These are phyloP conservation scores for Hypoxylon rickii DNA, from an alignment of 495 filamentous ascomycete species.

Conservation along the genomic window DNA sequence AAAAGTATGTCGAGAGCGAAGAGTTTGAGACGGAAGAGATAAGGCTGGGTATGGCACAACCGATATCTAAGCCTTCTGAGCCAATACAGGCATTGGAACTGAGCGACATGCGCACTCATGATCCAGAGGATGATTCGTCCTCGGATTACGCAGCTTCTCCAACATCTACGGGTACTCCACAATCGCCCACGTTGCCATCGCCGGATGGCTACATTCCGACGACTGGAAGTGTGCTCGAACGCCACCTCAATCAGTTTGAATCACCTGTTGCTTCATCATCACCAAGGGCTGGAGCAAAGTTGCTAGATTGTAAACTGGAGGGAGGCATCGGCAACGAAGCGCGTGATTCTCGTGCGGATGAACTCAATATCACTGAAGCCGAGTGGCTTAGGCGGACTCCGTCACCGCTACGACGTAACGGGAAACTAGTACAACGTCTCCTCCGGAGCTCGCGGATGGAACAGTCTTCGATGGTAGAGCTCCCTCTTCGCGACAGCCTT, in stretches of 20 bases:
- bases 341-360: constrained; percentile 7
- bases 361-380: constrained; percentile 39
- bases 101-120: constrained; percentile 5
- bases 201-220: constrained; percentile 41
- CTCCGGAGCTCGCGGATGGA: constrained; percentile 26
- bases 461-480: constrained; percentile 25
- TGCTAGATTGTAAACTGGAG: constrained; percentile 10
- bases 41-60: constrained; percentile 39
- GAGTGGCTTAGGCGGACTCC: constrained; percentile 49
- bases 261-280: constrained; percentile 29
- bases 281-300: constrained; percentile 13
- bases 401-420: constrained; percentile 30
- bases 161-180: constrained; percentile 32
- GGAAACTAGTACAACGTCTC: constrained; percentile 5
- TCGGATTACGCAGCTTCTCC: constrained; percentile 45
- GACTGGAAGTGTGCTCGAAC: constrained; percentile 43
- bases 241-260: constrained; percentile 36
- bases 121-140: constrained; percentile 31
- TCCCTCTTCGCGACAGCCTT: constrained; percentile 2
- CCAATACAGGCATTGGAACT: constrained; percentile 34
- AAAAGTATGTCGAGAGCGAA: constrained; percentile 44
- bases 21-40: constrained; percentile 45
- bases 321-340: constrained; percentile 2
- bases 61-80: constrained; percentile 27
- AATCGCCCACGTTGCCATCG: constrained; percentile 31